Conservation (phyloP, 768 basidiomycete species). For the Paxillus ammoniavirescens region DNA sequence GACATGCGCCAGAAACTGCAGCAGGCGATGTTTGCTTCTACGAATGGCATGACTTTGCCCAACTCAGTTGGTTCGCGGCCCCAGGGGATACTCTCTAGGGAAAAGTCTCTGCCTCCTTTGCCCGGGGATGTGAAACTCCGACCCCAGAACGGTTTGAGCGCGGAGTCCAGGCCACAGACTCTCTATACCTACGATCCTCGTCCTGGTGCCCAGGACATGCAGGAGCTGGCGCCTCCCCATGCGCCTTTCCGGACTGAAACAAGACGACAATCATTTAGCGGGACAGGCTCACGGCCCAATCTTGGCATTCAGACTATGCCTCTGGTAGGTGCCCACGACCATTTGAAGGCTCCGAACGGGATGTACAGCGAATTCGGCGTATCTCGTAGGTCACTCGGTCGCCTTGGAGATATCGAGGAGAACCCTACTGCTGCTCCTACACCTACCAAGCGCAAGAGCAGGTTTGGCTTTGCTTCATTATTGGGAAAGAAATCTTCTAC, state of each 20-base stretch:
- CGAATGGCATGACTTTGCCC: slow-evolving; percentile 30
- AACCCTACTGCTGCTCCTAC: slow-evolving; percentile 29
- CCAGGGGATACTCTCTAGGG: slow-evolving; percentile 40
- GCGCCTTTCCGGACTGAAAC: slow-evolving; percentile 61
- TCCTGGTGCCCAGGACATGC: slow-evolving; percentile 39
- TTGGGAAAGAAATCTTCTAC: slow-evolving; percentile 54
- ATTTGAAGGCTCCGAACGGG: slow-evolving; percentile 33
- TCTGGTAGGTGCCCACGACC: slow-evolving; percentile 32
- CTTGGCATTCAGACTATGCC: slow-evolving; percentile 53
- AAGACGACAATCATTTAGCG: slow-evolving; percentile 77
- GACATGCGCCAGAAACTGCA: slow-evolving; percentile 53
- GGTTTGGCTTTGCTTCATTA: slow-evolving; percentile 65
- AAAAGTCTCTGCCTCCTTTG: slow-evolving; percentile 79
- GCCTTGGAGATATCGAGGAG: slow-evolving; percentile 31
- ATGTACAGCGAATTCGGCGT: slow-evolving; percentile 74
- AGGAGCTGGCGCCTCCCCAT: slow-evolving; percentile 59
- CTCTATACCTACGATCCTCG: slow-evolving; percentile 61
- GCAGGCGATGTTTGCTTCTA: slow-evolving; percentile 34
- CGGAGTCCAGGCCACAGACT: slow-evolving; percentile 60
- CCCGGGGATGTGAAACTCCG: slow-evolving; percentile 53
- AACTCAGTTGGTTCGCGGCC: slow-evolving; percentile 15
- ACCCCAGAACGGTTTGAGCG: slow-evolving; percentile 30
- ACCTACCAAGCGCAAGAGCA: slow-evolving; percentile 65
- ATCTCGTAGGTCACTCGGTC: slow-evolving; percentile 57
- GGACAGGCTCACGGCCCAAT: slow-evolving; percentile 57